phyloP scores from a whole-genome alignment of 2,329 filamentous ascomycete genomes.

The Ophiosphaerella narmari region DNA sequence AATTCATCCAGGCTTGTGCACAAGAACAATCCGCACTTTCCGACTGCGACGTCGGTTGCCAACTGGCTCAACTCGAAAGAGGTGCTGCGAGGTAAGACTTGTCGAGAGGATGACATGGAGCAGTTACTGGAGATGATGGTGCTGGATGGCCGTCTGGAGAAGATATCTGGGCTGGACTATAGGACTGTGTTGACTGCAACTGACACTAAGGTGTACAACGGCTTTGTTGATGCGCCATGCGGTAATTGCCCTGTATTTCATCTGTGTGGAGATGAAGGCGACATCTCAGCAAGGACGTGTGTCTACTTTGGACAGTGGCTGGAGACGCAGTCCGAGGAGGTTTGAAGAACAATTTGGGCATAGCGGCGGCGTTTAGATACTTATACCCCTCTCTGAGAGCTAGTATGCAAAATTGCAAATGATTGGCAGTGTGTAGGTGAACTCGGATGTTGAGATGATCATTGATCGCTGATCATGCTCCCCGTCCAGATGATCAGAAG shows the following conservation, averaged over 20 bases:
- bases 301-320: slow-evolving; percentile 92
- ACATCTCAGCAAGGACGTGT: slow-evolving; percentile 87
- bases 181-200: slow-evolving; percentile 47
- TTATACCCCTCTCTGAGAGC: no score
- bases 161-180: slow-evolving; percentile 58
- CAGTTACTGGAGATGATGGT: slow-evolving; percentile 86
- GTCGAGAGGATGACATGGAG: slow-evolving; percentile 73
- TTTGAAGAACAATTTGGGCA: slow-evolving; percentile 18
- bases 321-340: slow-evolving; percentile 36
- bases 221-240: slow-evolving; percentile 86
- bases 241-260: slow-evolving; percentile 92
- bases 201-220: slow-evolving; percentile 64
- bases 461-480: slow-evolving; percentile 17
- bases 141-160: slow-evolving; percentile 83
- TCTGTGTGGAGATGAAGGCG: slow-evolving; percentile 86
- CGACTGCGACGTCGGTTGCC: slow-evolving; percentile 79
- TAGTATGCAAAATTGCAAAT: no score
- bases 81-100: slow-evolving; percentile 70
- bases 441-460: slow-evolving; percentile 2
- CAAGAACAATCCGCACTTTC: slow-evolving; percentile 75
- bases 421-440: no score
- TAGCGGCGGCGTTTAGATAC: slow-evolving; percentile 31
- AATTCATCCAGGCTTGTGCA: slow-evolving; percentile 48
- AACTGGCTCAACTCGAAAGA: slow-evolving; percentile 70
- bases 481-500: slow-evolving; percentile 13